These are phyloP conservation scores for Leccinum discolor DNA, from an alignment of 1,284 basidiomycete genomes.

Conservation along the genomic window DNA sequence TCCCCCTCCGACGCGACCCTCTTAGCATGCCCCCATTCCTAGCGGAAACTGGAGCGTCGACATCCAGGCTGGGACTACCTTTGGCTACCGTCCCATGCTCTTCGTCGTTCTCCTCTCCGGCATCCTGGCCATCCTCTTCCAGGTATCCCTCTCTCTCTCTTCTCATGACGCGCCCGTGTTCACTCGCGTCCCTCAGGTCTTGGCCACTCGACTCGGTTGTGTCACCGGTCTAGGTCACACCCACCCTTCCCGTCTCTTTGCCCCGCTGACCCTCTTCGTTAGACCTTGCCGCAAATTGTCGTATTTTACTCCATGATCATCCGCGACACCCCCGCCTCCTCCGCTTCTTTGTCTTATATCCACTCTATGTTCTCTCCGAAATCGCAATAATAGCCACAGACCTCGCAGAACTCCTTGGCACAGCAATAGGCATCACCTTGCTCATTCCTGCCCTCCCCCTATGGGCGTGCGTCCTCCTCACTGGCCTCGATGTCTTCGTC, in stretches of 20 bases:
- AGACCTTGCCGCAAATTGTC: conserved; percentile 78
- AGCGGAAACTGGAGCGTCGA: conserved; percentile 81
- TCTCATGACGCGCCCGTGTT: not conserved
- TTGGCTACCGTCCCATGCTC: conserved; percentile 78
- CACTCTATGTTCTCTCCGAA: conserved; percentile 71
- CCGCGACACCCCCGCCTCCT: conserved; percentile 61
- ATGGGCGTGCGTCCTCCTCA: conserved; percentile 84
- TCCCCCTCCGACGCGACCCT: not conserved
- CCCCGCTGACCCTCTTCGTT: not conserved
- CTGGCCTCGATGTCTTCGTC: conserved; percentile 82
- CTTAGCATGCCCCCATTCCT: not conserved
- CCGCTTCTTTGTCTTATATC: conserved; percentile 71
- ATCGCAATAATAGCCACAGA: conserved; percentile 85
- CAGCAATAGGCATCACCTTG: conserved; percentile 64
- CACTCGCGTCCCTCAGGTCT: conserved; percentile 39
- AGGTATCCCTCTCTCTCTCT: conserved; percentile 41
- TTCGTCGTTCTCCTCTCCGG: conserved; percentile 87
- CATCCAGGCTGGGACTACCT: conserved; percentile 72
- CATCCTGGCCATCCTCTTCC: conserved; percentile 79
- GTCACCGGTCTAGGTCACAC: conserved; percentile 64
- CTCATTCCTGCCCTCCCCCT: conserved; percentile 81
- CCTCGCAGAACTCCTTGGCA: conserved; percentile 77
- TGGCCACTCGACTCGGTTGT: conserved; percentile 65
- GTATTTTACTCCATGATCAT: conserved; percentile 68
- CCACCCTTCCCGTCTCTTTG: not conserved